These are phyloP conservation scores for Boletus mariae DNA, from an alignment of 1,284 basidiomycete species.

Conservation along the genomic window DNA sequence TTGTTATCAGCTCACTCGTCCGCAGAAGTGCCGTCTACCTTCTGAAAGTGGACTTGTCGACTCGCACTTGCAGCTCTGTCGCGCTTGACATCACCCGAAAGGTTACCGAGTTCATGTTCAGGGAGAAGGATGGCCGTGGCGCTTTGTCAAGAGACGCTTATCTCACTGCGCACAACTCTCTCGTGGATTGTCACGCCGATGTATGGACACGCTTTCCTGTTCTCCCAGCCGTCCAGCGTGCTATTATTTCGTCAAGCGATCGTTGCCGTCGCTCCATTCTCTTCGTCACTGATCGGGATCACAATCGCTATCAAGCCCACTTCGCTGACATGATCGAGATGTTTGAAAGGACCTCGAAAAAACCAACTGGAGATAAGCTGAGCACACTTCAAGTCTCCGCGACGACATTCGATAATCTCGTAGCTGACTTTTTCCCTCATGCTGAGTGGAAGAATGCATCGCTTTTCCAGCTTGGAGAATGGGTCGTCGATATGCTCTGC, in stretches of 20 bases:
- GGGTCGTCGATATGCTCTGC: slow-evolving; percentile 59
- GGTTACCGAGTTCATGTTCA: slow-evolving; percentile 53
- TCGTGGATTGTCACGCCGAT: slow-evolving; percentile 54
- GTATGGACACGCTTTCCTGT: slow-evolving; percentile 64
- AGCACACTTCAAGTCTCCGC: slow-evolving; percentile 34
- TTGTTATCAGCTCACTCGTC: slow-evolving; percentile 44
- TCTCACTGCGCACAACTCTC: slow-evolving; percentile 41
- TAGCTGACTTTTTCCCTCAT: slow-evolving; percentile 4
- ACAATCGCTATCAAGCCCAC: slow-evolving; percentile 36
- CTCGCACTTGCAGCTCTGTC: slow-evolving; percentile 37
- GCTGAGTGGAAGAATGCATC: slow-evolving; percentile 31
- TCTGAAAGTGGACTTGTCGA: slow-evolving; percentile 35
- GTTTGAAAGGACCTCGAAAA: slow-evolving; percentile 47
- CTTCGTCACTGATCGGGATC: slow-evolving; percentile 42
- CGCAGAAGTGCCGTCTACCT: slow-evolving; percentile 41
- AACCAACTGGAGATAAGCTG: slow-evolving; percentile 47
- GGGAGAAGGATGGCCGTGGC: slow-evolving; percentile 30
- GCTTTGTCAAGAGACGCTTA: slow-evolving; percentile 16
- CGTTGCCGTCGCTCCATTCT: slow-evolving; percentile 33
- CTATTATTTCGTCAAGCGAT: slow-evolving; percentile 37
- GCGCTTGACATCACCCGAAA: slow-evolving; percentile 51
- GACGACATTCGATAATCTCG: slow-evolving; percentile 18
- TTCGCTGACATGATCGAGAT: slow-evolving; percentile 43
- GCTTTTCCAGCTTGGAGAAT: slow-evolving; percentile 48
- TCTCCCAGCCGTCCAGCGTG: slow-evolving; percentile 47